These are phyloP conservation scores for Marasmius tenuissimus DNA, from an alignment of 1,284 basidiomycete genomes.

Conservation along the genomic window DNA sequence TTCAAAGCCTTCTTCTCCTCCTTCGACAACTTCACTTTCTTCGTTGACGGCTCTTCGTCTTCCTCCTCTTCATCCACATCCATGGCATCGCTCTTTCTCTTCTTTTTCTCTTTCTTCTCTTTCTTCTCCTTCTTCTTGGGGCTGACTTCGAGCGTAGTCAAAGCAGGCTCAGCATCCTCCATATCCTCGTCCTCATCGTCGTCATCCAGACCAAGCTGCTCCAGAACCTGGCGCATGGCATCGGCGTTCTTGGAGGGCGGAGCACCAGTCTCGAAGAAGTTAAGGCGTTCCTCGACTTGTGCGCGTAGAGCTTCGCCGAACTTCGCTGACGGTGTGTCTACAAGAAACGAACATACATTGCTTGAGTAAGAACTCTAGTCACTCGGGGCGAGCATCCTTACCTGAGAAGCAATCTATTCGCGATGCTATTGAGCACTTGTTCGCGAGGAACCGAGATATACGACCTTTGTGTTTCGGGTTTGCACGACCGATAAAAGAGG, in stretches of 20 bases:
- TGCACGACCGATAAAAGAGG: constrained; percentile 94
- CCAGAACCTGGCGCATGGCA: constrained; percentile 86
- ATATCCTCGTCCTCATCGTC: constrained; percentile 63
- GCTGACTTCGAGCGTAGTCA: constrained; percentile 55
- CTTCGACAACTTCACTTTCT: constrained; percentile 77
- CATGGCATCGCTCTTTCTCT: constrained; percentile 62
- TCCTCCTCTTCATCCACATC: constrained; percentile 59
- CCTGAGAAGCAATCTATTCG: constrained; percentile 97
- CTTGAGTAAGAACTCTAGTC: not conserved
- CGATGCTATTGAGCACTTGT: constrained; percentile 98
- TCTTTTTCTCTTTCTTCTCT: constrained; percentile 60
- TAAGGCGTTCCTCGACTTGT: constrained; percentile 95
- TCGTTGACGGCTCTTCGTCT: constrained; percentile 55
- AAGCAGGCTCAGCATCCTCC: constrained; percentile 43
- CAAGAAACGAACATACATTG: not conserved
- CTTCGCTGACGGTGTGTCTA: constrained; percentile 87
- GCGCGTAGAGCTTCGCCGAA: constrained; percentile 93
- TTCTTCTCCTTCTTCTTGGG: constrained; percentile 55
- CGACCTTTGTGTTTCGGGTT: constrained; percentile 96
- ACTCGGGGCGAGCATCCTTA: constrained; percentile 28
- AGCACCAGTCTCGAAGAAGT: constrained; percentile 91
- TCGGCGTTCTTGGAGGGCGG: constrained; percentile 87
- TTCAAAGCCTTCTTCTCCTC: constrained; percentile 84
- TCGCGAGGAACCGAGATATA: constrained; percentile 96
- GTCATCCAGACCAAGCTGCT: constrained; percentile 75